Evolutionary conservation across 495 filamentous ascomycete genomes (phyloP), one percentile per base, ranked within the genome.

Genomic region (Daldinia vernicosa): DNA sequence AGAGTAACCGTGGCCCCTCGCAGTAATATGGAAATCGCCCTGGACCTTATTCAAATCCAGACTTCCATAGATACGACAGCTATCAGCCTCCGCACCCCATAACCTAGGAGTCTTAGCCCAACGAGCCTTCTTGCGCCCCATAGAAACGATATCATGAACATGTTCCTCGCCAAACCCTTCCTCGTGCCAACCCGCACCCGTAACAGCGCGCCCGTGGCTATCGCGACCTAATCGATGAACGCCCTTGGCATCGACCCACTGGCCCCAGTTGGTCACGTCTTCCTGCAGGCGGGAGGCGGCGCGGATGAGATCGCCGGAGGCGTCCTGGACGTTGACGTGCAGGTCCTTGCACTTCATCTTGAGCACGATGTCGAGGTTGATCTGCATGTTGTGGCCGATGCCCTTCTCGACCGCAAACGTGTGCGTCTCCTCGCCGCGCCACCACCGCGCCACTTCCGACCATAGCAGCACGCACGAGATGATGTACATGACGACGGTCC

Each of bases 11-110:
- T 99, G 96, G 0, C 95, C 95, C 58, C 94, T 80, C 2, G 96
- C 96, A 12, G 95, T 99, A 73, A 99, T 96, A 76, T 99, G 95
- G 76, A 99, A 98, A 80, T 99, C 95, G 0, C 96, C 95, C 79
- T 97, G 94, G 54, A 99, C 95, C 79, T 95, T 97, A 75, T 98
- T 98, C 45, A 94, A 86, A 76, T 95, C 92, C 71, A 99, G 79
- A 66, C 89, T 95, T 1, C 95, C 95, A 75, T 87, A 99, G 55
- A 99, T 90, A 39, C 95, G 85, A 81, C 95, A 99, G 82, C 82
- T 93, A 81, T 82, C 85, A 43, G 64, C 69, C 66, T 72, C 70
- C 1, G 85, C 80, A 61, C 90, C 83, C 72, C 86, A 84, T 66
- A 94, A 69, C 62, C 82, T 83, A 14, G 93, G 93, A 6, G 89